phyloP scores from a whole-genome alignment of 2,329 filamentous ascomycete species.

The Lecanoromycetidae sp. region DNA sequence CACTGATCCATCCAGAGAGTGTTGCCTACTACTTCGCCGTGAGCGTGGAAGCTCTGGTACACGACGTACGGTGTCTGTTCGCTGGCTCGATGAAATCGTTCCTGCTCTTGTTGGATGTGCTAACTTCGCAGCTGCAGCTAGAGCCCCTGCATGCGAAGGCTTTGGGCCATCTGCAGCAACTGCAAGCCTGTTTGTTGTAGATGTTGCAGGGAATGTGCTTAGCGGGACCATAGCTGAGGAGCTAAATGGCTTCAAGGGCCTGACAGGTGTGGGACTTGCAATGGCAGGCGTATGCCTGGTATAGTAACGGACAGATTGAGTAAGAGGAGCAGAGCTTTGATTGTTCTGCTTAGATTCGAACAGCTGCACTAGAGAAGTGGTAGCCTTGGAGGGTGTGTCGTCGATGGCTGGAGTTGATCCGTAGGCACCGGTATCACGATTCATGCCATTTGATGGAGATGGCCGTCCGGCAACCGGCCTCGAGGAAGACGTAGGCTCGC shows the following conservation, averaged over 20 bases:
- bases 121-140: constrained; percentile 4
- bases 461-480: neutral
- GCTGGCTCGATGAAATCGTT: neutral
- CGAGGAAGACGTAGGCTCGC: neutral
- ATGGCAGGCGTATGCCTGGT: constrained; percentile 4
- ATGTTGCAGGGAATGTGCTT: neutral
- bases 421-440: neutral
- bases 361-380: constrained; percentile 14
- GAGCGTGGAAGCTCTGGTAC: constrained; percentile 8
- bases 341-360: constrained; percentile 14
- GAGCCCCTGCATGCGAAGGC: neutral
- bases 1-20: too few relatives aligned
- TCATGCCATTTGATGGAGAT: neutral
- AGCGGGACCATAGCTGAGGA: constrained; percentile 3
- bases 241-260: neutral
- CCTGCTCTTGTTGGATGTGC: neutral
- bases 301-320: constrained; percentile 7
- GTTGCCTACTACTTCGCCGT: neutral
- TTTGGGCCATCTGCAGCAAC: neutral
- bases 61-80: neutral
- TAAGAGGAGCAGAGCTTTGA: constrained; percentile 2
- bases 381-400: neutral
- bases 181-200: neutral
- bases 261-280: constrained; percentile 11
- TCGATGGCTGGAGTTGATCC: neutral